Conservation (phyloP, 805 yeast genomes). For the Barnettozyma californica region DNA sequence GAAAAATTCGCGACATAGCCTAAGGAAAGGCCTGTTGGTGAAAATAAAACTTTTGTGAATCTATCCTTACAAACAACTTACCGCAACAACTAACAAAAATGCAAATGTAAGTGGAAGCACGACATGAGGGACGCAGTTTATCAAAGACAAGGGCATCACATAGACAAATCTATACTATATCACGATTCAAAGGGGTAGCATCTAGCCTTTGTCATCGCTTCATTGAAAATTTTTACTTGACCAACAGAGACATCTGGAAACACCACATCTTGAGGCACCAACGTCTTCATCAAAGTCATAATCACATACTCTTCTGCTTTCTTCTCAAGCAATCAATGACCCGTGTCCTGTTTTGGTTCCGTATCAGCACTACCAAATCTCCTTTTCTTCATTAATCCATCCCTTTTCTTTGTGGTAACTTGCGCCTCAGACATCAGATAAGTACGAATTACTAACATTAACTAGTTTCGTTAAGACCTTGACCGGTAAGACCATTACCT, state of each 20-base stretch:
- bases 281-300: no score
- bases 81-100: slow-evolving; percentile 26
- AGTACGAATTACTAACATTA: slow-evolving; percentile 12
- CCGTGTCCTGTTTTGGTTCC: no score
- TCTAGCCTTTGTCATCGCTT: neutral
- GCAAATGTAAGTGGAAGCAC: slow-evolving; percentile 38
- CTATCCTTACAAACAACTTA: slow-evolving; percentile 3
- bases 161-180: neutral
- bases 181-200: neutral
- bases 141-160: neutral
- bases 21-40: neutral
- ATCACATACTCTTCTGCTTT: neutral
- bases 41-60: slow-evolving; percentile 12
- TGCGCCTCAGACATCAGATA: neutral
- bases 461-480: slow-evolving; percentile 72
- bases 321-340: no score
- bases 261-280: no score
- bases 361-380: no score
- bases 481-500: slow-evolving; percentile 93
- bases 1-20: slow-evolving; percentile 3
- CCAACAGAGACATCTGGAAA: neutral
- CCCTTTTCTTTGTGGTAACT: neutral
- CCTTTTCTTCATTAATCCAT: neutral
- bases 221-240: neutral
- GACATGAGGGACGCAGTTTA: neutral